A percentile compares a stretch with the other conserved stretches of the same genome.
These are phyloP conservation scores for Emiliania huxleyi DNA, from an alignment of 78 protist genomes.

Conservation along the genomic window DNA sequence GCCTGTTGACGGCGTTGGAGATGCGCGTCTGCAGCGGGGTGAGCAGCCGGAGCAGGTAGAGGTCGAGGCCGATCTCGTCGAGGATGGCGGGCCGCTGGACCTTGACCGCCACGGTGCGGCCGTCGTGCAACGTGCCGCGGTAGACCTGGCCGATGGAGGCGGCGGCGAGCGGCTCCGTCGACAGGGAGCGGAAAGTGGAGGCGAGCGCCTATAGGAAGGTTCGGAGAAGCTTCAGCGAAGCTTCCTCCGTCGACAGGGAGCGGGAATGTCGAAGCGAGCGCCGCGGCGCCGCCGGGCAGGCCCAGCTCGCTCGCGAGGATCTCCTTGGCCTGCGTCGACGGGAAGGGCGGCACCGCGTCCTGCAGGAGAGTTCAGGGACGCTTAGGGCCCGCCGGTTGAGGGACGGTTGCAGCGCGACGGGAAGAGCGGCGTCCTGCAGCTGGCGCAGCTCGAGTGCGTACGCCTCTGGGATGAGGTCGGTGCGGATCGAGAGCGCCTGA, in stretches of 20 bases:
- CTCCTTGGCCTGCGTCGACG: neutral
- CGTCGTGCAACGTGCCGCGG: neutral
- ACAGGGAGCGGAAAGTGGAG: neutral
- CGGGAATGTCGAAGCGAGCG: neutral
- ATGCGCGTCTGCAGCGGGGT: neutral
- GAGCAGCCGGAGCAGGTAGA: slow-evolving; percentile 3
- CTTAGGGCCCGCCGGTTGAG: too few relatives aligned
- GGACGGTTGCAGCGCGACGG: too few relatives aligned
- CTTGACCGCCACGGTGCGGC: neutral
- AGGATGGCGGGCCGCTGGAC: neutral
- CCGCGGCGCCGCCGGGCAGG: too few relatives aligned
- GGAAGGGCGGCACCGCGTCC: slow-evolving; percentile 1
- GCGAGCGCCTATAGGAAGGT: too few relatives aligned
- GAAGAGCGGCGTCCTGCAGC: slow-evolving; percentile 19
- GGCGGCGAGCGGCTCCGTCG: neutral
- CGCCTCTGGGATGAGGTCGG: slow-evolving; percentile 10
- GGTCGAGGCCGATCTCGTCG: neutral
- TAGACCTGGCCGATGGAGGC: slow-evolving; percentile 17
- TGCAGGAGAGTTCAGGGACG: too few relatives aligned
- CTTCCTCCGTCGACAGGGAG: neutral
- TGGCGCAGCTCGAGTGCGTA: neutral
- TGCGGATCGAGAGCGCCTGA: slow-evolving; percentile 24
- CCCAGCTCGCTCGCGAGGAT: neutral
- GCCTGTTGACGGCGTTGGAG: neutral
- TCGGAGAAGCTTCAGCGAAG: neutral